These are phyloP conservation scores for Diatrype stigma DNA, from an alignment of 2,329 filamentous ascomycete species.

Conservation along the genomic window DNA sequence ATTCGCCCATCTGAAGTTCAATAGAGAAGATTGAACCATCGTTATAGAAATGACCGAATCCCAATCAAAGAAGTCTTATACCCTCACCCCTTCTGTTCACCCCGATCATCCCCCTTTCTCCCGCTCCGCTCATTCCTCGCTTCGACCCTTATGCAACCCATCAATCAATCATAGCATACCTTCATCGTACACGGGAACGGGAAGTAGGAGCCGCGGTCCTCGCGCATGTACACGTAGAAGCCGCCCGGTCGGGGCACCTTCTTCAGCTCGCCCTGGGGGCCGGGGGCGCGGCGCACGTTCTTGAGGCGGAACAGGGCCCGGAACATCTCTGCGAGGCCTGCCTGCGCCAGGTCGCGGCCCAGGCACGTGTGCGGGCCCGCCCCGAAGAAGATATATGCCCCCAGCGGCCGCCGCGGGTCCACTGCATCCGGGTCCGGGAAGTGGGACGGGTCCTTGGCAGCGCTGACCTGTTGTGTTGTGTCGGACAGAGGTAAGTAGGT, in stretches of 20 bases:
- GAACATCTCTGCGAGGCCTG: conserved; percentile 65
- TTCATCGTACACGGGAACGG: conserved; percentile 36
- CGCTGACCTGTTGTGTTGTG: conserved; percentile 40
- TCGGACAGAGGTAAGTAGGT: too few species aligned
- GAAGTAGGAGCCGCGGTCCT: conserved; percentile 58
- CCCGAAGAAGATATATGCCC: conserved; percentile 62
- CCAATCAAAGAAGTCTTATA: too few species aligned
- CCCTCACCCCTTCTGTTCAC: too few species aligned
- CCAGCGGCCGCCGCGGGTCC: conserved; percentile 58
- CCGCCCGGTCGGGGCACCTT: conserved; percentile 54
- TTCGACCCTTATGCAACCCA: not conserved
- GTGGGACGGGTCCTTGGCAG: conserved; percentile 50
- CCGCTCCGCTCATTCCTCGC: too few species aligned
- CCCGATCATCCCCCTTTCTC: too few species aligned
- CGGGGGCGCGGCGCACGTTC: conserved; percentile 57
- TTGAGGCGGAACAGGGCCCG: conserved; percentile 58
- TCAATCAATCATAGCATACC: conserved; percentile 24
- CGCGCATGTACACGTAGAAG: conserved; percentile 58
- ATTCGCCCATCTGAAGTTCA: too few species aligned
- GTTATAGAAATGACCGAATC: too few species aligned
- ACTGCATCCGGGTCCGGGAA: conserved; percentile 61
- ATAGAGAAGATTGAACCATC: too few species aligned
- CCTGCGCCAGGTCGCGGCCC: conserved; percentile 55
- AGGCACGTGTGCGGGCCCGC: conserved; percentile 60
- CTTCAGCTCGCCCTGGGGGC: conserved; percentile 64